A percentile compares a stretch with the other conserved stretches of the same genome.
phyloP scores from a whole-genome alignment of 768 basidiomycete species.

The Trametes elegans region DNA sequence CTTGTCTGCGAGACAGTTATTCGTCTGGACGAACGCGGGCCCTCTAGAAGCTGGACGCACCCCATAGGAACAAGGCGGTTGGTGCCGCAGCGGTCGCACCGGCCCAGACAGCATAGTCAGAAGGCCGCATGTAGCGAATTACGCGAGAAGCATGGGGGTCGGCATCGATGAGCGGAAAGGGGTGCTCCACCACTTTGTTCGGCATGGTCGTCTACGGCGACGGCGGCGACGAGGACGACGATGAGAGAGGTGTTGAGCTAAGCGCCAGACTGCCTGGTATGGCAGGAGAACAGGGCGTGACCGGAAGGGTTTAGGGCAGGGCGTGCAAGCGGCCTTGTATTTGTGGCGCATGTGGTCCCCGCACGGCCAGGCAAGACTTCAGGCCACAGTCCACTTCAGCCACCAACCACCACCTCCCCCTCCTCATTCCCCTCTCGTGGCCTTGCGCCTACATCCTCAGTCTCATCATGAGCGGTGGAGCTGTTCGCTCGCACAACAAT shows the following conservation, averaged over 20 bases:
- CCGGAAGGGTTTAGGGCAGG: conserved; percentile 19
- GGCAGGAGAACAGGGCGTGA: conserved; percentile 17
- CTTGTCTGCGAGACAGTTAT: conserved; percentile 35
- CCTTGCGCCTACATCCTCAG: neutral
- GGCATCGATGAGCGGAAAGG: conserved; percentile 89
- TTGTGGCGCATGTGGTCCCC: conserved; percentile 10
- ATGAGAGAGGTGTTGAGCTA: conserved; percentile 11
- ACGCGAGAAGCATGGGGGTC: conserved; percentile 91
- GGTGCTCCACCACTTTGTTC: conserved; percentile 54
- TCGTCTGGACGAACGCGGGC: neutral
- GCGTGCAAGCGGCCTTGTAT: neutral
- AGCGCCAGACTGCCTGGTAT: conserved; percentile 2
- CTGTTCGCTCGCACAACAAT: conserved; percentile 4
- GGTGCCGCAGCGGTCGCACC: conserved; percentile 81
- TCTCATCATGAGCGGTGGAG: conserved; percentile 20
- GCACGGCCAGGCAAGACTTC: conserved; percentile 7
- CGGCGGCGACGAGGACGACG: conserved; percentile 20
- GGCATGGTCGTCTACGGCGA: conserved; percentile 41
- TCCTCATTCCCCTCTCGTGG: neutral
- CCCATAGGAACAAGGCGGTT: conserved; percentile 74
- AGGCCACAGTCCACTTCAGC: conserved; percentile 2
- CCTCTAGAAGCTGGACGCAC: conserved; percentile 44
- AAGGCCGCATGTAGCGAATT: conserved; percentile 81
- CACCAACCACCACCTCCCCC: conserved; percentile 1
- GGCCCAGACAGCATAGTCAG: conserved; percentile 87